Evolutionary conservation across 2,329 filamentous ascomycete species (phyloP).

Genomic region (Hirsutella thompsonii): DNA sequence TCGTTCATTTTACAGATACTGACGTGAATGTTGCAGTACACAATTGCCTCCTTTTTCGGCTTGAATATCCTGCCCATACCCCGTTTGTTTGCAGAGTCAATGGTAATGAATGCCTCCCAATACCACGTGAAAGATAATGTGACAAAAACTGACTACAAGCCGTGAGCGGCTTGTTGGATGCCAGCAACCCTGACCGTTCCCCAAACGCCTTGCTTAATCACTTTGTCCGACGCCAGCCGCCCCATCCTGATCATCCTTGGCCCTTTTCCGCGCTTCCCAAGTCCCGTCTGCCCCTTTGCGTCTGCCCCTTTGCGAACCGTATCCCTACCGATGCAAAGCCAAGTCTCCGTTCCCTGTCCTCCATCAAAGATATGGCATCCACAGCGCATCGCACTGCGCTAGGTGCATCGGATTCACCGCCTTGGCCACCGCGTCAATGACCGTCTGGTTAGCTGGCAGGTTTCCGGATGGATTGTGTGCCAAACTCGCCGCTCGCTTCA

Average conservation of each 20-base stretch:
- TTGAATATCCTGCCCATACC: too few species aligned
- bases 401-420: conserved; percentile 87
- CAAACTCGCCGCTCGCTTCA: conserved; percentile 77
- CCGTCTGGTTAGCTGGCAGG: conserved; percentile 89
- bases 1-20: too few species aligned
- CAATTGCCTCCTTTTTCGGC: too few species aligned
- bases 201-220: conserved; percentile 7
- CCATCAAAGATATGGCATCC: conserved; percentile 85
- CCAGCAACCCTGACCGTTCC: neutral
- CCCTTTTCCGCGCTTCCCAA: neutral
- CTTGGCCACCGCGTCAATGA: conserved; percentile 86
- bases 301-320: neutral
- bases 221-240: neutral
- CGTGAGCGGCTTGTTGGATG: too few species aligned
- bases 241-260: neutral
- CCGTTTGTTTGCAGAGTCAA: too few species aligned
- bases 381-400: conserved; percentile 78
- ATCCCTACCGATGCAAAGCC: neutral
- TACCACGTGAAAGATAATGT: too few species aligned
- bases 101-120: too few species aligned
- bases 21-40: too few species aligned
- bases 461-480: conserved; percentile 68
- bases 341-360: neutral
- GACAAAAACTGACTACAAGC: too few species aligned
- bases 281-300: neutral